Evolutionary conservation across 2,329 filamentous ascomycete species (phyloP).

Genomic region (Sclerotinia glacialis): DNA sequence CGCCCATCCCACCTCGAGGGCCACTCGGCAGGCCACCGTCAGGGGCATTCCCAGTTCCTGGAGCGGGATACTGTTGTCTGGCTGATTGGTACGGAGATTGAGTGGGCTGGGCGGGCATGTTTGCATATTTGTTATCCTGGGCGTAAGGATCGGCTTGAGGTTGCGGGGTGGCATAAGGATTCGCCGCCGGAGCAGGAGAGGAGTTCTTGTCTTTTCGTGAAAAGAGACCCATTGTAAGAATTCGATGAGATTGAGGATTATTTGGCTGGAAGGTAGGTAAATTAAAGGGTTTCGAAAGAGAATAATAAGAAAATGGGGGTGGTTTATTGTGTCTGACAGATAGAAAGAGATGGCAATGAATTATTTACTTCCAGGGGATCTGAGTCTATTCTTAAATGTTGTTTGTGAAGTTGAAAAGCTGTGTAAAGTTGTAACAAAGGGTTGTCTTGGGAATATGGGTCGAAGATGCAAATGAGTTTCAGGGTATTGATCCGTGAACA

Average conservation of each 20-base stretch:
- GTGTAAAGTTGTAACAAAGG: constrained; percentile 5
- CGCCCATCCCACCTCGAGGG: constrained; percentile 28
- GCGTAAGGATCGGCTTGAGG: constrained; percentile 55
- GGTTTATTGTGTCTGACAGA: background rate
- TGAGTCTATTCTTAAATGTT: constrained; percentile 1
- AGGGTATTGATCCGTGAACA: constrained; percentile 2
- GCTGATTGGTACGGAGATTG: constrained; percentile 33
- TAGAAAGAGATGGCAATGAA: background rate
- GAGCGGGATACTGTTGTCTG: constrained; percentile 33
- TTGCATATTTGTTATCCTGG: constrained; percentile 53
- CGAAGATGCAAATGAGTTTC: constrained; percentile 18
- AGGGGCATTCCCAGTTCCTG: constrained; percentile 31
- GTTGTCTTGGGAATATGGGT: constrained; percentile 18
- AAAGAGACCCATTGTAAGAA: constrained; percentile 43
- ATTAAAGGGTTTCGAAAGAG: background rate
- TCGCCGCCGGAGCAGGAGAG: constrained; percentile 42
- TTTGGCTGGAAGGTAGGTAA: background rate
- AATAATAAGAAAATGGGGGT: background rate
- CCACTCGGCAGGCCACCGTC: constrained; percentile 31
- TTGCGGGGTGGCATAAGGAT: constrained; percentile 39
- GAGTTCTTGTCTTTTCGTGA: constrained; percentile 49
- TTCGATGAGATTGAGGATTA: background rate
- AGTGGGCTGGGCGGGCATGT: constrained; percentile 43
- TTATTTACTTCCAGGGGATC: background rate
- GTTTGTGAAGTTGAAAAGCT: background rate